These are phyloP conservation scores for Gonapodya prolifera DNA, from an alignment of 192 early-diverging fungal species.

Conservation along the genomic window DNA sequence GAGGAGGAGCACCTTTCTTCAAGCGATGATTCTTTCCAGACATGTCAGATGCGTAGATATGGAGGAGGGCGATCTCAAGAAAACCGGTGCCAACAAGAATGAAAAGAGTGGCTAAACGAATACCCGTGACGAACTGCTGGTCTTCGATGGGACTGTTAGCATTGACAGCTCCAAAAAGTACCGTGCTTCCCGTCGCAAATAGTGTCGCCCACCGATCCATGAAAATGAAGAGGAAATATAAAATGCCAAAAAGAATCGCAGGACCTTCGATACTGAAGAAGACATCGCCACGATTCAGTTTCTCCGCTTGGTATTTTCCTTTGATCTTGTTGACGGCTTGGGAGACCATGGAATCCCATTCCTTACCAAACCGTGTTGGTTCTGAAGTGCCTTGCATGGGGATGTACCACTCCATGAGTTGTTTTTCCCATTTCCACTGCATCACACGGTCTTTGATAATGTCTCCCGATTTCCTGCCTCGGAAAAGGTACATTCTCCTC, in stretches of 20 bases:
- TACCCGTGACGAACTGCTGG: constrained; percentile 17
- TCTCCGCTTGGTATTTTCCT: constrained; percentile 30
- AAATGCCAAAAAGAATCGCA: constrained; percentile 25
- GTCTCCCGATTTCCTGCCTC: neutral
- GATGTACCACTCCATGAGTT: constrained; percentile 30
- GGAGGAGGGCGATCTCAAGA: constrained; percentile 19
- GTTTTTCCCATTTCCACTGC: constrained; percentile 20
- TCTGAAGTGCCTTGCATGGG: constrained; percentile 11
- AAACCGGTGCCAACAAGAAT: constrained; percentile 25
- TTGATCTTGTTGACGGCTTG: constrained; percentile 25
- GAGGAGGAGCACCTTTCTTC: neutral
- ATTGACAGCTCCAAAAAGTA: constrained; percentile 11
- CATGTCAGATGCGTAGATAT: neutral
- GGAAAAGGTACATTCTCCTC: neutral
- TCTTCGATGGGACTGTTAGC: neutral
- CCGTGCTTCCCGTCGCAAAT: constrained; percentile 20
- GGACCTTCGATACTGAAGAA: constrained; percentile 24
- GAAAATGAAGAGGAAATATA: constrained; percentile 31
- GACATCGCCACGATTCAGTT: constrained; percentile 30
- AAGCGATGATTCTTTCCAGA: neutral
- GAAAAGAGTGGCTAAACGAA: constrained; percentile 21
- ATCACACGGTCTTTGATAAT: constrained; percentile 17
- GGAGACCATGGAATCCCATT: constrained; percentile 25
- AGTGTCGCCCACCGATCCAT: constrained; percentile 24
- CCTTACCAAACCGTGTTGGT: constrained; percentile 21